These are phyloP conservation scores for Pythium phragmitis DNA, from an alignment of 352 stramenopile species.

Conservation along the genomic window DNA sequence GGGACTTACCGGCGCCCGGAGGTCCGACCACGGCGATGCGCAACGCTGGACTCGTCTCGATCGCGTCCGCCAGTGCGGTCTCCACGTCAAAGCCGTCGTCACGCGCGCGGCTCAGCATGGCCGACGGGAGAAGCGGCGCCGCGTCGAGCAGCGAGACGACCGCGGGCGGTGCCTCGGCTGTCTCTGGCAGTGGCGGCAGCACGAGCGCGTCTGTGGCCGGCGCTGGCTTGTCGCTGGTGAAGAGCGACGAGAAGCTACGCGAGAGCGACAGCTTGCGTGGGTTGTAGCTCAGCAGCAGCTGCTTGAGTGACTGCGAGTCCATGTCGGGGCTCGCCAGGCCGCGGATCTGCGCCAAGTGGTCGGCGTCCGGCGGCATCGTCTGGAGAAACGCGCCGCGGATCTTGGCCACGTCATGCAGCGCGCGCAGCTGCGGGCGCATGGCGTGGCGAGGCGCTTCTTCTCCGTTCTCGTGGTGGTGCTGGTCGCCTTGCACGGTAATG, in stretches of 20 bases:
- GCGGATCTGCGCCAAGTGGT: slow-evolving; percentile 46
- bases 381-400: slow-evolving; percentile 58
- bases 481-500: slow-evolving; percentile 24
- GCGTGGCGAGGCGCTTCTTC: not conserved
- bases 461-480: not conserved
- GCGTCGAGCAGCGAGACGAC: slow-evolving; percentile 4
- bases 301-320: slow-evolving; percentile 69
- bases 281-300: slow-evolving; percentile 71
- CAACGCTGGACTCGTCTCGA: slow-evolving; percentile 47
- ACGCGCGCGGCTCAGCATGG: slow-evolving; percentile 27
- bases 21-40: slow-evolving; percentile 56
- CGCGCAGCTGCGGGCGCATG: slow-evolving; percentile 21
- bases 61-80: slow-evolving; percentile 32
- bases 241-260: slow-evolving; percentile 53
- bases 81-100: slow-evolving; percentile 47
- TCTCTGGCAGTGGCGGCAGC: not conserved
- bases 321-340: slow-evolving; percentile 47
- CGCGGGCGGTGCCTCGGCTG: not conserved
- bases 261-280: slow-evolving; percentile 69
- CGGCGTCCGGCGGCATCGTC: slow-evolving; percentile 43
- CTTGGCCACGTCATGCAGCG: slow-evolving; percentile 47
- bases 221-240: not conserved
- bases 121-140: slow-evolving; percentile 13
- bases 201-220: not conserved
- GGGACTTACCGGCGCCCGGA: slow-evolving; percentile 55